Evolutionary conservation across 2,329 filamentous ascomycete genomes (phyloP), one percentile per base, ranked within the genome.

Genomic region (Madurella fahalii): DNA sequence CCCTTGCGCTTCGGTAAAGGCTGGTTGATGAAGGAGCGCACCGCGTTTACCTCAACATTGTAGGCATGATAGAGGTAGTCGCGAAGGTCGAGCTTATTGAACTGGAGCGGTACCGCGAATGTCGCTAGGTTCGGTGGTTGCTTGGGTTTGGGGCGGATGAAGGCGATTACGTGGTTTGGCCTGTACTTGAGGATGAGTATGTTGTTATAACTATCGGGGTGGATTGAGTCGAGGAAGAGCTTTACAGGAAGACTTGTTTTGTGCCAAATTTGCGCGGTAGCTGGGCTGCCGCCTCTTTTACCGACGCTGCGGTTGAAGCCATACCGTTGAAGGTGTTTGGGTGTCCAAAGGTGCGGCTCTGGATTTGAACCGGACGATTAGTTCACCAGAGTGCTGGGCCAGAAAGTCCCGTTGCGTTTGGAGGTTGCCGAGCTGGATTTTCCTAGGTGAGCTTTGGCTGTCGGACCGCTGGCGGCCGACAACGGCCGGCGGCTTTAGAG

Each of bases 61-160:
- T 99, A 99, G 42, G 82, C 82, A 71, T 95, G 85, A 76, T 83
- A 89, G 58, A 99, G 86, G 77, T 97, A 99, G 76, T 96, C 92
- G 71, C 91, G 89, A 41, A 99, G 76, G 71, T 99, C 94, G 72
- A 97, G 86, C 76, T 99, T 99, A 79, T 90, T 95, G 79, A 96
- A 91, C 65, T 83, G 85, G 64, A 97, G 81, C 11, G 94, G 94
- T 32, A 96, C 93, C 66, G 86, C 80, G 82, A 99, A 99, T 65
- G 85, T 87, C 60, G 93, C 94, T 70, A 89, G 90, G 70, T 85
- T 87, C 17, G 92, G 84, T 8, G 89, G 86, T 51, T 89, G 81
- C 62, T 82, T 78, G 31, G 84, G 82, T 55, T 85, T 87, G 63
- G 78, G 72, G 63, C 85, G 87, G 64, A 95, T 77, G 66, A 97